A percentile compares a stretch with the other conserved stretches of the same genome.
Conservation (phyloP, 192 early-diverging fungal genomes). For the Entomortierella chlamydospora region DNA sequence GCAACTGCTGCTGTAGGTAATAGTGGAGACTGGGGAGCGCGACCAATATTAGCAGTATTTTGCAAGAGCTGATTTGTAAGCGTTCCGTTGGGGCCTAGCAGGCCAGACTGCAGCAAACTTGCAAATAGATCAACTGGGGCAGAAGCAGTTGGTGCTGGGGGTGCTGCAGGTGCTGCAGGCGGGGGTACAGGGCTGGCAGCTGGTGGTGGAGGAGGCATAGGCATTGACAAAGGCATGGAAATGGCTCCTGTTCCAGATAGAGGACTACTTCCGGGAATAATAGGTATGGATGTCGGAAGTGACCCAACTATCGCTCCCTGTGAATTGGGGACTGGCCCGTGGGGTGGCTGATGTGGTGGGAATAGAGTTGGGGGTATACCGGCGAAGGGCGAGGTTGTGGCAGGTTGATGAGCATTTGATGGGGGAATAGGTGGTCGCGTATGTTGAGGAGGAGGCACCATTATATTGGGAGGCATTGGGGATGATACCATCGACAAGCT, state of each 20-base stretch:
- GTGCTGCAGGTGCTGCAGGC: slow-evolving; percentile 1
- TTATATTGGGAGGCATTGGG: slow-evolving; percentile 25
- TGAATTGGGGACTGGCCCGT: slow-evolving; percentile 9
- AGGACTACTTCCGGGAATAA: slow-evolving; percentile 1
- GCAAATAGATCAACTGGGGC: slow-evolving; percentile 29
- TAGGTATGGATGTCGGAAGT: slow-evolving; percentile 8
- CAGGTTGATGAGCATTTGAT: slow-evolving; percentile 11
- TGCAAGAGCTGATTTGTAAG: slow-evolving; percentile 34
- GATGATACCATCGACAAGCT: slow-evolving; percentile 8
- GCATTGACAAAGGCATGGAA: slow-evolving; percentile 1
- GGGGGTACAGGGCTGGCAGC: background rate
- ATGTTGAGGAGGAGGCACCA: slow-evolving; percentile 16
- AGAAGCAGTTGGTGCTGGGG: slow-evolving; percentile 7
- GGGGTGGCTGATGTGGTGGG: slow-evolving; percentile 17
- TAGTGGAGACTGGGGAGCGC: slow-evolving; percentile 23
- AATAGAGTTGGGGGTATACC: slow-evolving; percentile 11
- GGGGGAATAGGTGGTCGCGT: slow-evolving; percentile 3
- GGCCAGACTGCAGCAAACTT: slow-evolving; percentile 45
- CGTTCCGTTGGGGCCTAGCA: slow-evolving; percentile 35
- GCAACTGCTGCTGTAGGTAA: slow-evolving; percentile 17
- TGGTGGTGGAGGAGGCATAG: background rate
- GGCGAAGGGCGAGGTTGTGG: background rate
- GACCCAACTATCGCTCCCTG: slow-evolving; percentile 2
- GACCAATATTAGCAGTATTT: slow-evolving; percentile 17
- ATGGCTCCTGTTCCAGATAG: background rate